These are phyloP conservation scores for Macrophomina pseudophaseolina DNA, from an alignment of 2,329 filamentous ascomycete species.

Conservation along the genomic window DNA sequence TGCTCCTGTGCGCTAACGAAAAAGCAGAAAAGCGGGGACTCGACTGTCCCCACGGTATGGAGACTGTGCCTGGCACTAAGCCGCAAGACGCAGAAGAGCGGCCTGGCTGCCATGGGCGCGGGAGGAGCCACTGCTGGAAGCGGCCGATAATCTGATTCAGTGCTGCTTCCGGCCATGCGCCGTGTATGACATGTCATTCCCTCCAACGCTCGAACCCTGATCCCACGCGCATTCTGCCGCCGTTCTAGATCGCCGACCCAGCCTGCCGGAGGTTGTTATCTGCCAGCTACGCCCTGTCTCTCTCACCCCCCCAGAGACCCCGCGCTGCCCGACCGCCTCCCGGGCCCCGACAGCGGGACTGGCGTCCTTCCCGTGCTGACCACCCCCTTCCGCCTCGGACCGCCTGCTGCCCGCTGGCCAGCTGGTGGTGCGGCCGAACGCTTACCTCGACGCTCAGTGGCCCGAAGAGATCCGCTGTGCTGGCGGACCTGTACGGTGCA, in stretches of 20 bases:
- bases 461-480: conserved; percentile 9
- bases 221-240: conserved; percentile 8
- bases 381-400: not conserved
- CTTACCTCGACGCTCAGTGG: not conserved
- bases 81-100: conserved; percentile 14
- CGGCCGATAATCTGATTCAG: conserved; percentile 13
- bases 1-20: conserved; percentile 21
- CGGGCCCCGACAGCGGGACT: not conserved
- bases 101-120: conserved; percentile 14
- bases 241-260: conserved; percentile 24
- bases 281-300: not conserved
- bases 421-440: not conserved
- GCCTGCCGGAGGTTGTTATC: not conserved
- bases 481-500: conserved; percentile 1
- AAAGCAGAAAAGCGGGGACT: conserved; percentile 27
- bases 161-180: conserved; percentile 2
- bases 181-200: conserved; percentile 10
- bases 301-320: not conserved
- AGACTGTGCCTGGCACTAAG: conserved; percentile 25
- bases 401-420: not conserved
- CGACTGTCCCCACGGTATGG: conserved; percentile 9
- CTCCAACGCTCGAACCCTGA: not conserved
- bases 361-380: not conserved
- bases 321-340: conserved; percentile 1
- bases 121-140: conserved; percentile 11